Evolutionary conservation across 768 basidiomycete species (phyloP), one percentile per base, ranked within the genome.

Genomic region (Dacryopinax primogenitus): DNA sequence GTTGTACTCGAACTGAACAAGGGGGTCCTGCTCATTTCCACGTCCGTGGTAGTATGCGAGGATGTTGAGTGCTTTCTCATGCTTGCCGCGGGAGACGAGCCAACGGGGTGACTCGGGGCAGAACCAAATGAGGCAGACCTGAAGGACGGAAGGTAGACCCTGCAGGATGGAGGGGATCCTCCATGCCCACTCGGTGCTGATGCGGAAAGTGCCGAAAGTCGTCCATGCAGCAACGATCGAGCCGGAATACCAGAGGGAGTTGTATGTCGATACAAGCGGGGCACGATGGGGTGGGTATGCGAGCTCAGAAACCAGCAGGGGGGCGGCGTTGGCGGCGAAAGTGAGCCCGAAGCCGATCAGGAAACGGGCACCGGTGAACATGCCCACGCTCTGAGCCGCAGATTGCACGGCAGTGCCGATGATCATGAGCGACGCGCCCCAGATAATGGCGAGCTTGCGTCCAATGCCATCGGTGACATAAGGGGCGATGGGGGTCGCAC

Each of bases 1-100:
- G 66, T 86, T 79, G 71, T 81, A 89, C 74, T 91, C 88, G 70
- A 86, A 86, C 65, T 81, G 78, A 65, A 79, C 76, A 33, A 87
- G 78, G 0, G 85, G 84, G 69, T 86, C 84, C 1, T 78, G 76
- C 65, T 83, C 80, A 64, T 84, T 74, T 13, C 82, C 83, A 67
- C 82, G 80, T 1, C 86, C 85, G 70, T 92, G 90, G 69, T 86
- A 89, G 64, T 81, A 82, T n/a, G 83, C 82, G 2, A 92, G 79
- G 21, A 88, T 77, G 1, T 73, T 70, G 9, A 81, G 79, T 0
- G 89, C 89, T 68, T 83, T 75, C 0, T 80, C 80, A 71, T 47
- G 85, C 85, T 71, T 65, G 1, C 66, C 66, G n/a, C 82, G 82
- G 34, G 84, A 82, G 1, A 86, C 79, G 15, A 87, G 78, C 74